Conservation (phyloP, 108 stramenopile species). For the Cylindrotheca fusiformis region DNA sequence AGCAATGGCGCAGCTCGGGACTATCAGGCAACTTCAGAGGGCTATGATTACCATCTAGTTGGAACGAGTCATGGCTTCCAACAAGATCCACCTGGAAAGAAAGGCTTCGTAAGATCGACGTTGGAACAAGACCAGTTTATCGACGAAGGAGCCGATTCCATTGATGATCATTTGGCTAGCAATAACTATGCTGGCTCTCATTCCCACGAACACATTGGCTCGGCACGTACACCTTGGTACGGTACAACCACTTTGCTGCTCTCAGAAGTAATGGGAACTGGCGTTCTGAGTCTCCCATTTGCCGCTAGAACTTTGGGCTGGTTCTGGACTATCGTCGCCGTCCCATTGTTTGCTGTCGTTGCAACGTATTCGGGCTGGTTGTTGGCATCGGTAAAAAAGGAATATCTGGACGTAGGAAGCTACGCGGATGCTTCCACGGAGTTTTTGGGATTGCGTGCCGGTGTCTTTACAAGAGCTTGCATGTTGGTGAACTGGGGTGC, state of each 20-base stretch:
- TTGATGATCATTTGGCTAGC: neutral
- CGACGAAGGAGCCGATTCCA: neutral
- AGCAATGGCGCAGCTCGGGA: too few relatives aligned
- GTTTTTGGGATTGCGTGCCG: neutral
- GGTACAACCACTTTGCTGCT: neutral
- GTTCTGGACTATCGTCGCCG: neutral
- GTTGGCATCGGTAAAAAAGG: neutral
- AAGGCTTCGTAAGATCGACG: neutral
- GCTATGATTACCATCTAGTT: too few relatives aligned
- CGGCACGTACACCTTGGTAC: constrained; percentile 6
- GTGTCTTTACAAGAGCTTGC: constrained; percentile 2
- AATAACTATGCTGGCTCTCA: too few relatives aligned
- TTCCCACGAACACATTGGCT: neutral
- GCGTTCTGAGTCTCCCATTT: constrained; percentile 7
- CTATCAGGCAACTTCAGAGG: too few relatives aligned
- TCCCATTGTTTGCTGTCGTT: constrained; percentile 8
- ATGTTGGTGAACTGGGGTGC: constrained; percentile 12
- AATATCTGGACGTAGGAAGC: neutral
- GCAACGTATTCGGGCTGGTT: constrained; percentile 1
- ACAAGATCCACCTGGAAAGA: neutral
- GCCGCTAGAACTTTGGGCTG: constrained; percentile 7
- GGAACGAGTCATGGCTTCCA: too few relatives aligned
- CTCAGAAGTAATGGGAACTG: constrained; percentile 10
- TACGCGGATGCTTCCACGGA: constrained; percentile 3
- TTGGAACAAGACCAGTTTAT: neutral